Evolutionary conservation across 2,329 filamentous ascomycete genomes (phyloP).

Genomic region (Sporothrix inflata): DNA sequence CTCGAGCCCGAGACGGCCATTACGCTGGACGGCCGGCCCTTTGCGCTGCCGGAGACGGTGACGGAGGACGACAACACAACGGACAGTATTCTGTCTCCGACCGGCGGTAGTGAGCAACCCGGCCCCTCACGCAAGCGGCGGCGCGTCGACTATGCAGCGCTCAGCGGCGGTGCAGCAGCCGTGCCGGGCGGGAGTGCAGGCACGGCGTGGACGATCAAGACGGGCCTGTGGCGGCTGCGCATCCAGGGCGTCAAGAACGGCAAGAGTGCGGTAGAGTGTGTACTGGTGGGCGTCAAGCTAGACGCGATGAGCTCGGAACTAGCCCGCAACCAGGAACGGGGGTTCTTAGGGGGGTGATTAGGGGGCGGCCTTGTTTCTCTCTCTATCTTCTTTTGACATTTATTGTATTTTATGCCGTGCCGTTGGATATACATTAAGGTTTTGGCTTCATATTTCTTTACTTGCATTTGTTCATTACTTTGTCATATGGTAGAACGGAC

Average conservation of each 20-base stretch:
- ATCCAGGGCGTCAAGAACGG: slow-evolving; percentile 59
- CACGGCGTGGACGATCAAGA: slow-evolving; percentile 64
- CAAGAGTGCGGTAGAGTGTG: slow-evolving; percentile 65
- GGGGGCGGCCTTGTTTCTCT: neutral
- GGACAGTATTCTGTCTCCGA: neutral
- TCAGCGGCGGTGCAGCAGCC: slow-evolving; percentile 45
- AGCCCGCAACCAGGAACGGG: slow-evolving; percentile 65
- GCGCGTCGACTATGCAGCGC: slow-evolving; percentile 40
- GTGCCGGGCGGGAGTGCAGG: neutral
- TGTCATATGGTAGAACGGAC: neutral
- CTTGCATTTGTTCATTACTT: neutral
- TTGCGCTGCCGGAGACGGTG: slow-evolving; percentile 36
- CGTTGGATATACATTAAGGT: too few species aligned
- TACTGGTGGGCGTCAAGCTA: slow-evolving; percentile 75
- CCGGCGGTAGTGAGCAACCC: slow-evolving; percentile 30
- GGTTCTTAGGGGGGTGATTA: slow-evolving; percentile 56
- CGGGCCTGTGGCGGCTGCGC: slow-evolving; percentile 71
- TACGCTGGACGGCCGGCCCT: slow-evolving; percentile 59
- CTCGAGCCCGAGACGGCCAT: slow-evolving; percentile 65
- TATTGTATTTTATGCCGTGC: neutral
- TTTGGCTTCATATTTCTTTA: neutral
- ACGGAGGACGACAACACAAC: neutral
- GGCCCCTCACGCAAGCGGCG: slow-evolving; percentile 36
- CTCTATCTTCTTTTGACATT: neutral
- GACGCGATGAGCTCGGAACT: slow-evolving; percentile 70